Percentiles rank a stretch among this genome's conserved stretches.
Conservation (phyloP, 768 basidiomycete genomes). For the Hypholoma sublateritium region DNA sequence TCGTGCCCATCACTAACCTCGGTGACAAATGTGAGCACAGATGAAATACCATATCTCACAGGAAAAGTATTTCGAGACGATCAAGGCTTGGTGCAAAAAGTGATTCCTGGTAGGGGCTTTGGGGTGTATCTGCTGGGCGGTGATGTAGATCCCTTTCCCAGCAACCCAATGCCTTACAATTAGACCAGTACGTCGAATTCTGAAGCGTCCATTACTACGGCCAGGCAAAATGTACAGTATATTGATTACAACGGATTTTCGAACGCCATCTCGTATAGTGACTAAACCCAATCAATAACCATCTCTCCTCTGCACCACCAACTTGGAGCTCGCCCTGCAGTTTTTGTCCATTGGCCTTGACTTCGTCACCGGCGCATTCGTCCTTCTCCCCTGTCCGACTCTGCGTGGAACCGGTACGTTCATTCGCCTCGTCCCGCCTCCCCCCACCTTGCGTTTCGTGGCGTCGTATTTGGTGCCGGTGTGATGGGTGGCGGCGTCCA, state of each 20-base stretch:
- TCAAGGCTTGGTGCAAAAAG: not conserved
- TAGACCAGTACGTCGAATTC: too few relatives aligned
- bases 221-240: not conserved
- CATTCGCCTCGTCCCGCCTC: not conserved
- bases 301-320: too few relatives aligned
- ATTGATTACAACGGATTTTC: not conserved
- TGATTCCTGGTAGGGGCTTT: not conserved
- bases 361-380: not conserved
- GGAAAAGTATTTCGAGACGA: not conserved
- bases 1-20: not conserved
- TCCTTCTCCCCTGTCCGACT: not conserved
- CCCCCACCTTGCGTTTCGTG: not conserved
- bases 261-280: too few relatives aligned
- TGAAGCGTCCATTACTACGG: too few relatives aligned
- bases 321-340: not conserved
- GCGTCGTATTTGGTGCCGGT: constrained; percentile 30
- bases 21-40: not conserved
- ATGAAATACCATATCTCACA: not conserved
- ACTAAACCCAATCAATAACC: too few relatives aligned
- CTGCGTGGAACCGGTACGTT: not conserved
- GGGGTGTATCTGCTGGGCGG: not conserved
- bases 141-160: not conserved
- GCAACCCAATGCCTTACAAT: too few relatives aligned
- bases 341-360: not conserved
- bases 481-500: not conserved